Evolutionary conservation across 768 basidiomycete species (phyloP), one percentile per base, ranked within the genome.

Genomic region (Cyathus striatus): DNA sequence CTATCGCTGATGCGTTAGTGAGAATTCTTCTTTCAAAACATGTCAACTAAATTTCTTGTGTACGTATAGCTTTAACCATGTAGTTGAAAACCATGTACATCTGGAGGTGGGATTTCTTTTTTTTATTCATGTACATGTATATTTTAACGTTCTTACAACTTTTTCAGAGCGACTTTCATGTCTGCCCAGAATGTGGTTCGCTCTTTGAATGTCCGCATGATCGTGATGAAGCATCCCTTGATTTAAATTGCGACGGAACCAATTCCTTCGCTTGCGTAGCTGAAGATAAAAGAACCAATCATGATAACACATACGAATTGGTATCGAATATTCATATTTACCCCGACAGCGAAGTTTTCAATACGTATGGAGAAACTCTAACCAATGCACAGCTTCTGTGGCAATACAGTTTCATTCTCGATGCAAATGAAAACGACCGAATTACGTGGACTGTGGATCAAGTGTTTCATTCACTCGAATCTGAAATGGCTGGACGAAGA

Each of bases 1-100:
- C 91, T 3, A 75, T 91, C 49, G 88, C 88, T 23, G 91, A 93
- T 64, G 75, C 75, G 86, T 89, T 56, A 60, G 82, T 74, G 10
- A 17, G 33, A 47, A 17, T 21, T 16, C 38, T 40, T 38, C 22
- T 23, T 24, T 50, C n/a, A 47, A 34, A 36, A 23, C 27, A n/a
- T 9, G 27, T 9, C 9, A 18, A 7, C 44, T 54, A 22, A 13
- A 38, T 6, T 39, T 21, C 24, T 27, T 44, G 47, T 45, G 41
- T 53, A 40, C 21, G 10, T 45, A 17, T 36, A 89, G 86, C 41
- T 89, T 90, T 62, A 88, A 90, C 59, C 87, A 90, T 50, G 55
- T 69, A 2, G 68, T 78, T 36, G 77, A 81, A 34, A 79, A 87
- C 53, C 78, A 82, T 50, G 73, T 88, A 43, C 84, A 88, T 55